These are phyloP conservation scores for Phanerochaete sordida DNA, from an alignment of 768 basidiomycete genomes.

Conservation along the genomic window DNA sequence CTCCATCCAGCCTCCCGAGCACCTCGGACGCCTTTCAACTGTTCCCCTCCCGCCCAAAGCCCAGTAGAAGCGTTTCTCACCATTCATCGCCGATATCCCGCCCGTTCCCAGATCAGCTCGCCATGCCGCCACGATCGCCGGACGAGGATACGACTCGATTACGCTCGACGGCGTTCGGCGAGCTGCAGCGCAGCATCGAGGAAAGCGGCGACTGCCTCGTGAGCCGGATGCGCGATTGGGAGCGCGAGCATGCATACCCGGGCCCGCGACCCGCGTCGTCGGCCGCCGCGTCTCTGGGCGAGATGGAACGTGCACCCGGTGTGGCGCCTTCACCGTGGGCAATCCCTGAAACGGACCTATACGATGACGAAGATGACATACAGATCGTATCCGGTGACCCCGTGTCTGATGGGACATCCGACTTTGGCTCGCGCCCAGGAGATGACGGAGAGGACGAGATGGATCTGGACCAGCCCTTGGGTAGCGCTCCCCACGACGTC, in stretches of 20 bases:
- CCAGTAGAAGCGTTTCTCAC: conserved; percentile 6
- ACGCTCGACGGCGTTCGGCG: conserved; percentile 61
- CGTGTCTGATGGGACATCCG: conserved; percentile 17
- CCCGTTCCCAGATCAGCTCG: neutral
- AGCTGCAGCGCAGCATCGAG: conserved; percentile 57
- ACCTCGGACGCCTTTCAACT: conserved; percentile 32
- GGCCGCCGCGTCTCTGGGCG: neutral
- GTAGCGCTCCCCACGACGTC: conserved; percentile 10
- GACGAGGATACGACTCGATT: conserved; percentile 34
- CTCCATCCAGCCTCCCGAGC: conserved; percentile 18
- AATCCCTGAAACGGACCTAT: conserved; percentile 15
- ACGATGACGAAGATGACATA: conserved; percentile 49
- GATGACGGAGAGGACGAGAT: conserved; percentile 24
- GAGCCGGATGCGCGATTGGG: conserved; percentile 71
- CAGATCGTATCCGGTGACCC: conserved; percentile 47
- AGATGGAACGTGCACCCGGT: neutral
- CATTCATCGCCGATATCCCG: neutral
- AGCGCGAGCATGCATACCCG: conserved; percentile 41
- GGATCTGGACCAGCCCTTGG: conserved; percentile 31
- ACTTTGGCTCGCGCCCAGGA: conserved; percentile 1
- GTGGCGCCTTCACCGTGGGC: neutral
- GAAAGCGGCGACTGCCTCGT: conserved; percentile 68
- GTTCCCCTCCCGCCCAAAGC: conserved; percentile 20
- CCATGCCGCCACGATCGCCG: neutral
- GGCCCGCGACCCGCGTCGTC: conserved; percentile 26